Evolutionary conservation across 305 asterid genomes (phyloP), one percentile per base, ranked within the genome.

Genomic region (Fraxinus dipetala): DNA sequence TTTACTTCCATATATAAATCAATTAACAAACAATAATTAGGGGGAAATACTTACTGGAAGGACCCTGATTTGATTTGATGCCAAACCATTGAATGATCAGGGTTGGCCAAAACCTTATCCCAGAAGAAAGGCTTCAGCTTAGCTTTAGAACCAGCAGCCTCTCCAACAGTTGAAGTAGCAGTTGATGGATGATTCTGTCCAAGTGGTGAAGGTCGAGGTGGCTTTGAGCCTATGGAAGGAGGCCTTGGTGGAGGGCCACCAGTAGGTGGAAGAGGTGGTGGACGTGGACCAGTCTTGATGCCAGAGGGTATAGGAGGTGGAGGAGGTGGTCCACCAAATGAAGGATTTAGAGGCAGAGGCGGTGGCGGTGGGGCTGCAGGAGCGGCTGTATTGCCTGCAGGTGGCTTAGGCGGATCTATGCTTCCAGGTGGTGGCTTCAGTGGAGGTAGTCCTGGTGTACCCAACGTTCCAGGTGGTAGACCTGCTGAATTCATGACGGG

Each of bases 81-180:
- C 99, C 99, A 96, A 84, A 94, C 99, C 99, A 96, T 96, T 36
- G 99, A 94, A 67, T 89, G 90, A 83, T 91, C 96, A 67, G 98
- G 98, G 84, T 92, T 94, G 45, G 98, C 96, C 88, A 92, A 84
- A 78, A 96, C 99, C 83, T 96, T 96, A 87, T 96, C 99, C 99
- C 99, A 96, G 85, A 96, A 96, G 92, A 96, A 96, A 24, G 99
- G 99, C 91, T 96, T 96, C 89, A 96, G 88, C 86, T 96, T 96
- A 36, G 99, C 54, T 89, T 92, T 96, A 82, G 91, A 78, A 80
- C 83, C 80, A 81, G 87, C 96, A 7, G 88, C 85, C 72, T 86
- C 93, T 78, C 81, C 94, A 73, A 84, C 94, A 67, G 72, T 75
- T 1, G 91, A 67, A 72, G 75, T 79, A 77, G 90, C 81, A 76